Conservation (phyloP, 2,329 filamentous ascomycete genomes). For the Fusarium tanahbumbuense region DNA sequence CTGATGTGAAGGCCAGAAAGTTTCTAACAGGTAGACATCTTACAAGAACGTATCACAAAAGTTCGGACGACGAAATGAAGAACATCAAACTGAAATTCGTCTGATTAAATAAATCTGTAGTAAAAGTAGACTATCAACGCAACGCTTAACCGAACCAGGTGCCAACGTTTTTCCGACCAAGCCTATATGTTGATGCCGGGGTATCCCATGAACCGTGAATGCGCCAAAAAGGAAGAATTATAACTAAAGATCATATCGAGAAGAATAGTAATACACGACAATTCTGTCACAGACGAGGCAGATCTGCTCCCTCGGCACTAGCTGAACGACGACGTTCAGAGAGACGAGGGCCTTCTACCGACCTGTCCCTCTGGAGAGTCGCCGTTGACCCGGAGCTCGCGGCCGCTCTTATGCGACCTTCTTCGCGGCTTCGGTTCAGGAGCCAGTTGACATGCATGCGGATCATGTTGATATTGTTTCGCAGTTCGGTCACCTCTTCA, state of each 20-base stretch:
- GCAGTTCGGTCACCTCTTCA: conserved; percentile 70
- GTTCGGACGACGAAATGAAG: not conserved
- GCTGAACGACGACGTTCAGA: conserved; percentile 54
- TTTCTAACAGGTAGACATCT: not conserved
- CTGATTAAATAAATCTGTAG: conserved; percentile 16
- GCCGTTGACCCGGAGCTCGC: conserved; percentile 51
- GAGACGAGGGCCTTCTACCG: conserved; percentile 43
- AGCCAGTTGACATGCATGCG: conserved; percentile 71
- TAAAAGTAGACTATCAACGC: conserved; percentile 3
- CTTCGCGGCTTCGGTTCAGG: conserved; percentile 64
- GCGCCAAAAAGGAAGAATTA: conserved; percentile 26
- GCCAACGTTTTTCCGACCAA: conserved; percentile 20
- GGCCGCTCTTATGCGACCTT: conserved; percentile 55
- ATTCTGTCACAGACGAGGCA: conserved; percentile 52
- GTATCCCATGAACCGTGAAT: conserved; percentile 38
- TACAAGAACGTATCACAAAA: not conserved
- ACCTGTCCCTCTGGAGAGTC: conserved; percentile 49
- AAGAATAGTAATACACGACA: not conserved
- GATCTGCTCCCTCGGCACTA: conserved; percentile 51
- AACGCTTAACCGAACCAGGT: conserved; percentile 11
- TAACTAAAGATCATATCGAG: not conserved
- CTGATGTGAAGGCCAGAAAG: not conserved
- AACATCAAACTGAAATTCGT: conserved; percentile 2
- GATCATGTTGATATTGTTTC: conserved; percentile 67
- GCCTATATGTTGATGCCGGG: conserved; percentile 33